These are phyloP conservation scores for Rhodotorula sp. DNA, from an alignment of 1,284 basidiomycete species.

Conservation along the genomic window DNA sequence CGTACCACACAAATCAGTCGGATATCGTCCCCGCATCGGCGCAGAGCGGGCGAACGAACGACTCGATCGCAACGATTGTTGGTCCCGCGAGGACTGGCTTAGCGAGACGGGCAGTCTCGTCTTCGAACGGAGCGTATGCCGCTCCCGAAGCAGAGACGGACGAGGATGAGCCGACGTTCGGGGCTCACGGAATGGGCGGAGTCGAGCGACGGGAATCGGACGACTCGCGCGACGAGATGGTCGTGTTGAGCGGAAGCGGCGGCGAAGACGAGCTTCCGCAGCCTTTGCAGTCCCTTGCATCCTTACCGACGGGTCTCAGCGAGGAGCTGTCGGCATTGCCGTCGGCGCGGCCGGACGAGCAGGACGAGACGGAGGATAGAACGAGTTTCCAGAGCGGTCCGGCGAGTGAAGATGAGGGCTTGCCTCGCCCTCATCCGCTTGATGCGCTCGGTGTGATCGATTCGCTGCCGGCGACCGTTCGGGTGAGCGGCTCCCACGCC, in stretches of 20 bases:
- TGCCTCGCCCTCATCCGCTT: constrained; percentile 9
- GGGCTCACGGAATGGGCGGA: constrained; percentile 1
- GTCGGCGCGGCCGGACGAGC: background rate
- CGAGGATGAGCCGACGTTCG: background rate
- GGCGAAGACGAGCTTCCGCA: constrained; percentile 11
- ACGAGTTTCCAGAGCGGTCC: constrained; percentile 3
- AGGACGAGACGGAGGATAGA: background rate
- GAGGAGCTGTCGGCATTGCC: constrained; percentile 12
- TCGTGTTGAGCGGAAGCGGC: constrained; percentile 29
- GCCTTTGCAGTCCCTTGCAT: background rate
- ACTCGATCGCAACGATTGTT: constrained; percentile 17
- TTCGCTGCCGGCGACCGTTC: background rate
- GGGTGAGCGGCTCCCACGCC: background rate
- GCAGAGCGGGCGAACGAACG: constrained; percentile 2
- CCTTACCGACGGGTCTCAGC: background rate
- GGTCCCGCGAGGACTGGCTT: background rate
- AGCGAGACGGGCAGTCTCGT: constrained; percentile 5
- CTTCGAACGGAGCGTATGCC: background rate
- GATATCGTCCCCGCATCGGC: constrained; percentile 8
- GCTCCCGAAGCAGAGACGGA: background rate
- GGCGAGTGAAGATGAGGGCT: background rate
- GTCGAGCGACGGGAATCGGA: constrained; percentile 11
- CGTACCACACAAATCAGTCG: constrained; percentile 2
- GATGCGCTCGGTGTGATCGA: constrained; percentile 2
- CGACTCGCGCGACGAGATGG: constrained; percentile 26